Evolutionary conservation across 2,329 filamentous ascomycete genomes (phyloP).

Genomic region (Chrysoporthe austroafricana): DNA sequence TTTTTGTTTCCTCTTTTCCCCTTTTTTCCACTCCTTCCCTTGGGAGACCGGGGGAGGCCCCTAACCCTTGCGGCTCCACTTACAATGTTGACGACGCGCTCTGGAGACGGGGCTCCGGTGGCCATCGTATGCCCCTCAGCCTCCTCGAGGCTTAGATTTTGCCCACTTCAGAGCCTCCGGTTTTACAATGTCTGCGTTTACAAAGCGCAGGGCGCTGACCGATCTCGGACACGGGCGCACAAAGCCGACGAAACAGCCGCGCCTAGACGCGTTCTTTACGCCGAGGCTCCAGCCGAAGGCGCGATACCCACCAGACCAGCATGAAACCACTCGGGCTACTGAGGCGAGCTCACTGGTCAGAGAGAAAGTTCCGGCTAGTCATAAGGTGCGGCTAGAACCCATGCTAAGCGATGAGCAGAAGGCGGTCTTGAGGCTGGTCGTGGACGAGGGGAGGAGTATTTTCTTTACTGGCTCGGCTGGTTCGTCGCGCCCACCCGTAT

Average conservation of each 20-base stretch:
- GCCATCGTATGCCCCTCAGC: not conserved
- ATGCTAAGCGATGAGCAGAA: conserved; percentile 70
- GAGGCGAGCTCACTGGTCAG: not conserved
- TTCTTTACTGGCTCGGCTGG: conserved; percentile 75
- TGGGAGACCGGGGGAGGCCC: not conserved
- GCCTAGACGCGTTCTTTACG: conserved; percentile 15
- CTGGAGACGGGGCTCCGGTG: not conserved
- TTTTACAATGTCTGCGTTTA: not conserved
- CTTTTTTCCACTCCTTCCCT: not conserved
- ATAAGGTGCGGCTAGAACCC: not conserved
- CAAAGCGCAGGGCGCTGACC: conserved; percentile 1
- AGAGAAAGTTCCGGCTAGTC: not conserved
- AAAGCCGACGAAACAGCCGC: conserved; percentile 9
- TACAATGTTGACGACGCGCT: conserved; percentile 5
- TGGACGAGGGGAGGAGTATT: conserved; percentile 69
- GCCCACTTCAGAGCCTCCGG: not conserved
- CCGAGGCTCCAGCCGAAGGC: not conserved
- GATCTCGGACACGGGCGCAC: not conserved
- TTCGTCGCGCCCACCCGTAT: not conserved
- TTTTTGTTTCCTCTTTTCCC: not conserved
- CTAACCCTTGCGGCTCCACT: conserved; percentile 12
- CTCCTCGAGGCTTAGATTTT: not conserved
- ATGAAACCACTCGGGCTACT: not conserved
- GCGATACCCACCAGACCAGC: not conserved
- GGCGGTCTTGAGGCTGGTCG: conserved; percentile 67